Percentiles rank a stretch among this genome's conserved stretches.
These are phyloP conservation scores for Trebouxiophyceae sp. DNA, from an alignment of 163 green algal species.

Conservation along the genomic window DNA sequence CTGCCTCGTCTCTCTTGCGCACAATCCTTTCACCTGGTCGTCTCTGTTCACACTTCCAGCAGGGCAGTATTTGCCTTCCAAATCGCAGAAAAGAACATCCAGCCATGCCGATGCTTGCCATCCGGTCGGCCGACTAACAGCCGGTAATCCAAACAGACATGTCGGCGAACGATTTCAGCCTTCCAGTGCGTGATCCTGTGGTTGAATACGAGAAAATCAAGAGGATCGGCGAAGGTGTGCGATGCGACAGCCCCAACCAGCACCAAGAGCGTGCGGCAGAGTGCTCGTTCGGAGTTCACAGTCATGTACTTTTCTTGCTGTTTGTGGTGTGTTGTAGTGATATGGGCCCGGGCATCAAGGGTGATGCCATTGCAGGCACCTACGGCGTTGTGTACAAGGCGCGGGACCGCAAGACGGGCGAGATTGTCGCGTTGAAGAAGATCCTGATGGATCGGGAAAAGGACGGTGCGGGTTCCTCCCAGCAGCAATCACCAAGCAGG, in stretches of 20 bases:
- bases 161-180: too few species aligned
- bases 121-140: too few species aligned
- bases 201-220: constrained; percentile 60
- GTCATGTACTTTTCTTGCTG: not conserved
- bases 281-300: constrained; percentile 7
- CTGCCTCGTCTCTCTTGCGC: too few species aligned
- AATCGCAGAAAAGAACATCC: too few species aligned
- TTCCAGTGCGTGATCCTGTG: constrained; percentile 47
- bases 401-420: constrained; percentile 44
- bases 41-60: too few species aligned
- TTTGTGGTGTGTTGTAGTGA: not conserved
- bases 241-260: not conserved
- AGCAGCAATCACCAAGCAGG: too few species aligned
- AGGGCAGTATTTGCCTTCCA: too few species aligned
- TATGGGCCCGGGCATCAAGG: not conserved
- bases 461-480: constrained; percentile 20
- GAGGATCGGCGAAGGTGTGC: constrained; percentile 51
- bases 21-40: too few species aligned
- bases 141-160: too few species aligned
- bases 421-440: constrained; percentile 70
- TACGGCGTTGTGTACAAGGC: constrained; percentile 42
- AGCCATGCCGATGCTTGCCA: too few species aligned
- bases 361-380: not conserved
- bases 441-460: constrained; percentile 44
- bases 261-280: too few species aligned